These are phyloP conservation scores for Metschnikowia reukaufii DNA, from an alignment of 805 yeast species.

Conservation along the genomic window DNA sequence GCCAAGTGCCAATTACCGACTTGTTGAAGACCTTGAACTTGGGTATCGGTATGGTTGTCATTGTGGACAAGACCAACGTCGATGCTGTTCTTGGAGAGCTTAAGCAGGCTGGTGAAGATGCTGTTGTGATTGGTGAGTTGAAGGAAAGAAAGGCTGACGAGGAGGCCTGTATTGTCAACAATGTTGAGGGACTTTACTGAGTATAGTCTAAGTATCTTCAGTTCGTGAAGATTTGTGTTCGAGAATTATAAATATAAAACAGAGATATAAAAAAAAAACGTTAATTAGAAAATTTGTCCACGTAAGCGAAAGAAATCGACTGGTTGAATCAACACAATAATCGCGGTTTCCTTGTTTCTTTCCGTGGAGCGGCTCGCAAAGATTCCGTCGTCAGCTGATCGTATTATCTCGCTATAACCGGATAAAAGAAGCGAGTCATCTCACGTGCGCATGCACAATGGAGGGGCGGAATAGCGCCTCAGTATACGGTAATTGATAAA, in stretches of 20 bases:
- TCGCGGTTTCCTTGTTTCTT: no score
- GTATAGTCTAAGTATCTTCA: neutral
- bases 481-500: no score
- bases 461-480: no score
- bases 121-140: conserved; percentile 49
- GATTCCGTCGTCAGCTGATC: conserved; percentile 1
- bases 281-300: neutral
- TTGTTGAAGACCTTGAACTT: conserved; percentile 88
- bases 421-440: neutral
- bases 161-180: conserved; percentile 61
- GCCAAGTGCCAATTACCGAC: conserved; percentile 84
- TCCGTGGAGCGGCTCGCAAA: neutral
- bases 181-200: conserved; percentile 20
- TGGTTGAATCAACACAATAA: no score
- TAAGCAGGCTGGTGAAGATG: conserved; percentile 68
- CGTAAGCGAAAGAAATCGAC: no score
- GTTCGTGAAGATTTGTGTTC: neutral
- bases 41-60: conserved; percentile 95
- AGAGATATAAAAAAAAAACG: neutral
- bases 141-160: conserved; percentile 41
- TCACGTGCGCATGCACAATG: conserved; percentile 6
- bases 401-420: neutral
- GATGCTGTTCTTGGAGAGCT: conserved; percentile 54
- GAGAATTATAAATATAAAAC: neutral
- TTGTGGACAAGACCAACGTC: conserved; percentile 71